Conservation (phyloP, 768 basidiomycete species). For the Scleroderma bovista region DNA sequence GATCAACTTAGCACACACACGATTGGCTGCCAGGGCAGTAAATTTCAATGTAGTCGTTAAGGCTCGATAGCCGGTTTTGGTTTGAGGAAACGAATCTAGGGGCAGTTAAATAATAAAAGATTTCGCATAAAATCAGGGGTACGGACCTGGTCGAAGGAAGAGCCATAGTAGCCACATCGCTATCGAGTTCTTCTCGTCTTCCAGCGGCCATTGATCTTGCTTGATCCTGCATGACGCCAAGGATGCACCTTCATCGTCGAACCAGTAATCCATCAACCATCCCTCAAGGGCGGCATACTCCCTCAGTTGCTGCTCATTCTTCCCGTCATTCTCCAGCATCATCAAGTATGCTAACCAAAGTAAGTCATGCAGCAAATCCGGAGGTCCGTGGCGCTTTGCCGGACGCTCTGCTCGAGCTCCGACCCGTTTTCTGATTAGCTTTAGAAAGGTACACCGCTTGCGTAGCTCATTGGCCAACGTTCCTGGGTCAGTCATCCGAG, state of each 20-base stretch:
- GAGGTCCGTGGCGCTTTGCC: constrained; percentile 20
- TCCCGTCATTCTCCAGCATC: constrained; percentile 78
- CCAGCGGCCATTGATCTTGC: constrained; percentile 52
- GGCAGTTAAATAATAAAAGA: constrained; percentile 1
- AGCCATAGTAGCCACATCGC: constrained; percentile 84
- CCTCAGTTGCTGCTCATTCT: constrained; percentile 65
- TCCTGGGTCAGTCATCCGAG: constrained; percentile 33
- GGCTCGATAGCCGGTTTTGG: constrained; percentile 36
- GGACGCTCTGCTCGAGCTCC: constrained; percentile 11
- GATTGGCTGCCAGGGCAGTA: constrained; percentile 64
- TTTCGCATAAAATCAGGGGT: background rate
- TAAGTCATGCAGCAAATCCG: constrained; percentile 28
- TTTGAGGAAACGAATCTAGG: constrained; percentile 45
- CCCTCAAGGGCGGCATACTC: constrained; percentile 56
- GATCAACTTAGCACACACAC: constrained; percentile 31
- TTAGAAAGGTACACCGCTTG: constrained; percentile 53
- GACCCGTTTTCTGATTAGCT: constrained; percentile 44
- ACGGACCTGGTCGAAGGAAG: constrained; percentile 54
- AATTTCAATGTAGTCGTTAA: constrained; percentile 50
- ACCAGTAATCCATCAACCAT: constrained; percentile 68
- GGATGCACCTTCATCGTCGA: constrained; percentile 54
- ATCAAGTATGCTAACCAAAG: constrained; percentile 70
- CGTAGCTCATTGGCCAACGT: constrained; percentile 58
- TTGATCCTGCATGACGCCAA: constrained; percentile 36
- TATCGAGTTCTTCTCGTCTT: constrained; percentile 46